Base-by-base conservation (phyloP, 1,284 basidiomycete genomes). In the Nidula niveotomentosa region DNA sequence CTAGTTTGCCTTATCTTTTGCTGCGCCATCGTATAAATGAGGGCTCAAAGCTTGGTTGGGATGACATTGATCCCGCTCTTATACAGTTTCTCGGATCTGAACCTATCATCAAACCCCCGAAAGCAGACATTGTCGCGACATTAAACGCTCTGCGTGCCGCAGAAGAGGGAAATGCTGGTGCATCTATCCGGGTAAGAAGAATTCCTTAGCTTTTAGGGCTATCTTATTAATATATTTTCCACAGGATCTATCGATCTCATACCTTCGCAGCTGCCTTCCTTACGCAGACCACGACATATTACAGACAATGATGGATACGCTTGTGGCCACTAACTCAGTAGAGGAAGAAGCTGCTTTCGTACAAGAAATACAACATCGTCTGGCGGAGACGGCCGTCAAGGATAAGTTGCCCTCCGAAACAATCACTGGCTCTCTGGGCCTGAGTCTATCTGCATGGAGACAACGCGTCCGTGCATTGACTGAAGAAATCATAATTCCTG, bases 401-500 rank as follows among this genome's bases (percentile, higher is more conserved):
- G 12, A 30, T 49, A 12, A 13, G 17, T 12, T 44, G 15, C n/a
- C 15, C 10, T 15, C 15, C 23, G 13, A 34, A 10, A 9, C 10
- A 13, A 8, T 12, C 48, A 36, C n/a, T 2, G 23, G 30, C 12
- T 10, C 23, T 49, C 10, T 47, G 18, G 10, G 10, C 23, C 10
- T 17, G 13, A 35, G 41, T 8, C 5, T 36, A n/a, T 36, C 44
- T 36, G n/a, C 53, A 12, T 74, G 74, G 75, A 65, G 69, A 37
- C 54, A 53, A 39, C 54, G 59, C 9, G 60, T 77, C 1, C 65
- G 62, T 36, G 55, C 51, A 6, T 51, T 61, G 2, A 62, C 82
- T 2, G 67, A 74, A 59, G 63, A 63, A 1, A 66, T 84, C 37
- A 65, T 78, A 17, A 62, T 70, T 51, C 76, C 77, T 12, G 70